phyloP scores from a whole-genome alignment of 345 rosid genomes.

The Lepidium aucheri region DNA sequence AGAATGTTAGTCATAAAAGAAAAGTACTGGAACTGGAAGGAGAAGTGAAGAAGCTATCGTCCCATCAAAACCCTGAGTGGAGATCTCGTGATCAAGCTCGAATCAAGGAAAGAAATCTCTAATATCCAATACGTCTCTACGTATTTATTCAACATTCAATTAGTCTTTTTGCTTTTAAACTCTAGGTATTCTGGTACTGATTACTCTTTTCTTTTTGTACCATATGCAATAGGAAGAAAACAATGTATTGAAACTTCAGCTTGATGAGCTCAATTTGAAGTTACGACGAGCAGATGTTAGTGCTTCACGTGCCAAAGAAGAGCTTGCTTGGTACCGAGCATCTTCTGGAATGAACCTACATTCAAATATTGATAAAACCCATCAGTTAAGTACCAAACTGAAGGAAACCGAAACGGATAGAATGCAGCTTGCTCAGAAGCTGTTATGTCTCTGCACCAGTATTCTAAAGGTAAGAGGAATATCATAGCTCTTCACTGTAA shows the following conservation, averaged over 20 bases:
- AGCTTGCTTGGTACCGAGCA: conserved; percentile 64
- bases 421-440: conserved; percentile 57
- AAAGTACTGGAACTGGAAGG: conserved; percentile 63
- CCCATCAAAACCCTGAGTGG: conserved; percentile 85
- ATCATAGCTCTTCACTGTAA: background rate
- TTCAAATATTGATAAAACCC: conserved; percentile 50
- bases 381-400: conserved; percentile 40
- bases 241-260: conserved; percentile 59
- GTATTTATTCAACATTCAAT: background rate
- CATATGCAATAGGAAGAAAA: conserved; percentile 76
- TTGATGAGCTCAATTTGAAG: conserved; percentile 64
- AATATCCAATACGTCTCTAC: background rate
- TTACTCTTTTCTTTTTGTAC: background rate
- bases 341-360: conserved; percentile 47
- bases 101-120: conserved; percentile 63
- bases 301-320: conserved; percentile 66
- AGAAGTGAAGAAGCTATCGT: conserved; percentile 68
- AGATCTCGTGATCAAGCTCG: conserved; percentile 87
- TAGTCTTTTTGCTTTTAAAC: too few species aligned
- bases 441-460: conserved; percentile 59
- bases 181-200: background rate
- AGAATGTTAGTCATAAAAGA: conserved; percentile 56
- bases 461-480: conserved; percentile 49
- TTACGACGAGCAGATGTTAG: conserved; percentile 46
- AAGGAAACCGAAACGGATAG: conserved; percentile 72